Base-by-base conservation (phyloP, 345 rosid species). In the Arabis alpina region DNA sequence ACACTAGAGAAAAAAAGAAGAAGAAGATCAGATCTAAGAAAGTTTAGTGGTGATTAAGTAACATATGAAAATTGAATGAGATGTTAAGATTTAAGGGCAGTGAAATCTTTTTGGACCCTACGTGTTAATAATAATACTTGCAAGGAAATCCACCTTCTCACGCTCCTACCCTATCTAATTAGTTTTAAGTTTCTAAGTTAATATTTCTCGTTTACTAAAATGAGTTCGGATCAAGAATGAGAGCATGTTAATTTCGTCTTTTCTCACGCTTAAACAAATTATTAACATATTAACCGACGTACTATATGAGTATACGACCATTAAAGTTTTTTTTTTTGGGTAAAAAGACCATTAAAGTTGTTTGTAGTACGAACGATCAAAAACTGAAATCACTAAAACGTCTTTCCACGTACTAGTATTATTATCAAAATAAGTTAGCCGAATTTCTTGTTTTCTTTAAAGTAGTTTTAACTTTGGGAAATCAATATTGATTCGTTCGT, bases 31-130 rank as follows among this genome's bases (percentile, higher is more conserved):
- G 25, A 19, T 44, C 7, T 32, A 12, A 55, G 10, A 68, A 47
- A 47, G 3, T 7, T 57, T 4, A 58, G 43, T 50, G 51, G 66
- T 13, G 24, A 59, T 28, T 27, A 19, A 19, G 23, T 19, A 37
- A 39, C 50, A 39, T 48, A 43, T 7, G 28, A 12, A 11, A 12
- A 2, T 12, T 34, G 30, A 51, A 51, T 60, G 67, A 51, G 36
- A 40, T 61, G 36, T 50, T 14, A 36, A 49, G 61, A 52, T 50
- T 16, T 41, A 61, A 51, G 54, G 19, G 61, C 61, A 43, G 53
- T 53, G 47, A 28, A 43, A 53, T 62, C 63, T 61, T 71, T 61
- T 62, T 13, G 75, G 62, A 61, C 40, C 69, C 69, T 37, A 62
- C 75, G 34, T 44, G 39, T 53, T 43, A 34, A 34, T 6, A 34